These are phyloP conservation scores for Phlebopus sp. DNA, from an alignment of 1,284 basidiomycete species.

Conservation along the genomic window DNA sequence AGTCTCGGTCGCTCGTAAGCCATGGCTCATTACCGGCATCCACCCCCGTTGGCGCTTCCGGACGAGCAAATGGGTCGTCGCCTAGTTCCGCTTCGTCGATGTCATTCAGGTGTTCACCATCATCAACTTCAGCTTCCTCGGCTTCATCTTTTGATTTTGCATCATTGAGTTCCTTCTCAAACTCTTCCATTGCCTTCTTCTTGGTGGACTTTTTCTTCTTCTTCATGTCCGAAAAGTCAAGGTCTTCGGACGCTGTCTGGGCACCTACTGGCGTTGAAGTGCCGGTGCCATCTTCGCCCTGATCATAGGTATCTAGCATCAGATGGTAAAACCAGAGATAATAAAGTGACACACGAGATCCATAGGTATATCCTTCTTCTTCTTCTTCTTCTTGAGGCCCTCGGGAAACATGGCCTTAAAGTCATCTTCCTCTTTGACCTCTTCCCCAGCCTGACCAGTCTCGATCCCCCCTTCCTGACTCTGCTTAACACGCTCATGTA, in stretches of 20 bases:
- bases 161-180: conserved; percentile 84
- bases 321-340: conserved; percentile 6
- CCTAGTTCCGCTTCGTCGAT: conserved; percentile 79
- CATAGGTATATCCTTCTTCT: conserved; percentile 85
- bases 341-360: conserved; percentile 60
- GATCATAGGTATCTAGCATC: conserved; percentile 8
- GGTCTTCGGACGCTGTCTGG: conserved; percentile 54
- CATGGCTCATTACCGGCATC: conserved; percentile 79
- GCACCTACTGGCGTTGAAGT: conserved; percentile 52
- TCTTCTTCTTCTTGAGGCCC: conserved; percentile 90
- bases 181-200: conserved; percentile 81
- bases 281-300: conserved; percentile 63
- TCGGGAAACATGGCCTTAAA: conserved; percentile 78
- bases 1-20: conserved; percentile 92
- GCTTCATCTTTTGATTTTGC: conserved; percentile 62
- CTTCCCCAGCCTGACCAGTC: conserved; percentile 31
- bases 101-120: conserved; percentile 61
- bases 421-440: conserved; percentile 65
- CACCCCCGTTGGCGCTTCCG: conserved; percentile 52
- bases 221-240: conserved; percentile 84
- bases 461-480: conserved; percentile 39
- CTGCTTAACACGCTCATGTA: conserved; percentile 70
- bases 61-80: conserved; percentile 78
- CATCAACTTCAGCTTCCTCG: conserved; percentile 56
- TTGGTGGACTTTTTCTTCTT: conserved; percentile 76